Evolutionary conservation across 306 rosid species (phyloP).

Genomic region (Oxytropis ochrocephala): DNA sequence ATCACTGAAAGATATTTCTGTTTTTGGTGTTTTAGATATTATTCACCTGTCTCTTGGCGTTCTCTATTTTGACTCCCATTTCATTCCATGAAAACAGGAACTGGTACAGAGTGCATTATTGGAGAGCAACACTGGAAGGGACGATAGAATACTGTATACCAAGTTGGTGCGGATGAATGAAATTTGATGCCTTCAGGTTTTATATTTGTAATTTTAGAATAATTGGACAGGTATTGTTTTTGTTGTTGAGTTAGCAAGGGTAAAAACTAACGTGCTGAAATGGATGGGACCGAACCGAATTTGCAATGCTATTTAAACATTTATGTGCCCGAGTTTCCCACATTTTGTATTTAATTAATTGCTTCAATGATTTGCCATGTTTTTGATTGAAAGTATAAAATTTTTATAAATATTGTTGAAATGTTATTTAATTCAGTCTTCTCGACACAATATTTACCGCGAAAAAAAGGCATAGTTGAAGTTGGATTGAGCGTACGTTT

Average conservation of each 20-base stretch:
- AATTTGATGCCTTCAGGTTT: not conserved
- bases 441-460: too few relatives aligned
- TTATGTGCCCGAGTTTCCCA: not conserved
- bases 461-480: too few relatives aligned
- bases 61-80: not conserved
- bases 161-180: constrained; percentile 79
- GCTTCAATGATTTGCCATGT: not conserved
- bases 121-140: constrained; percentile 95
- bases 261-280: not conserved
- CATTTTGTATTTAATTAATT: not conserved
- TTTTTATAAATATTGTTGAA: too few relatives aligned
- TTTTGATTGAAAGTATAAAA: not conserved
- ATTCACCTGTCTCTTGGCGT: not conserved
- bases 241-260: not conserved
- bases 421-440: too few relatives aligned
- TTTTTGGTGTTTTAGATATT: not conserved
- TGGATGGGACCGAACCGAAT: not conserved
- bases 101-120: constrained; percentile 95
- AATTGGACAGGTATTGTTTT: not conserved
- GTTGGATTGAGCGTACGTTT: too few relatives aligned
- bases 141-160: constrained; percentile 74
- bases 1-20: not conserved
- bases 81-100: constrained; percentile 49
- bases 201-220: not conserved
- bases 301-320: not conserved